These are phyloP conservation scores for Colletotrichum brevisporum DNA, from an alignment of 2,329 filamentous ascomycete species.

Conservation along the genomic window DNA sequence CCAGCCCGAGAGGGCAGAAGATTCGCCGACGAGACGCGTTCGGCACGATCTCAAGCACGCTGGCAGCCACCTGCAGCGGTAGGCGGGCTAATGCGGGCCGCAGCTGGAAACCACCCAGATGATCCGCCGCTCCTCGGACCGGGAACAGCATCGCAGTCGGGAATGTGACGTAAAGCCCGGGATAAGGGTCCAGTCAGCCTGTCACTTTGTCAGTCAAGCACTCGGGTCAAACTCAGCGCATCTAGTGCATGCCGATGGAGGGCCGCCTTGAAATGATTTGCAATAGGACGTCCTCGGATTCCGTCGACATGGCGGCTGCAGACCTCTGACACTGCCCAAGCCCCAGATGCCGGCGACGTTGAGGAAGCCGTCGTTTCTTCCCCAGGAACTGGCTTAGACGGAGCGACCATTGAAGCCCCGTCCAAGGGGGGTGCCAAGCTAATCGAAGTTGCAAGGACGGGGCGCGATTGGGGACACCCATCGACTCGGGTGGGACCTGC, in stretches of 20 bases:
- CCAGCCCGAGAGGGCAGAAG: background rate
- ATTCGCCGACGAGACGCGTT: background rate
- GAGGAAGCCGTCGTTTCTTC: background rate
- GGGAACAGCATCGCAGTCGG: slow-evolving; percentile 10
- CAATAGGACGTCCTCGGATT: slow-evolving; percentile 14
- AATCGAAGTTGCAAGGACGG: slow-evolving; percentile 10
- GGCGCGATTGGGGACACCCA: background rate
- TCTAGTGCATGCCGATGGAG: slow-evolving; percentile 2
- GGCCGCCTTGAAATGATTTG: slow-evolving; percentile 33
- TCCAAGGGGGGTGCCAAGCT: background rate
- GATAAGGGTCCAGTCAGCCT: slow-evolving; percentile 8
- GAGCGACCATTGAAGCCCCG: background rate
- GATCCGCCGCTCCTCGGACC: slow-evolving; percentile 11
- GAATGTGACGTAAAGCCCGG: background rate
- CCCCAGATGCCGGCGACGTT: background rate
- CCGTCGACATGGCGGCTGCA: background rate
- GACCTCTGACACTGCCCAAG: background rate
- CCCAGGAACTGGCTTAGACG: background rate
- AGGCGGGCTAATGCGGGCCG: slow-evolving; percentile 19
- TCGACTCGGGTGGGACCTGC: background rate
- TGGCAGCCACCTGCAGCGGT: background rate
- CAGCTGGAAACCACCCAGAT: background rate
- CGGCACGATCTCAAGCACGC: background rate
- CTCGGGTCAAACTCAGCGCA: too few species aligned
- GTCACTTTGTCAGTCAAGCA: background rate